Conservation (phyloP, 345 rosid genomes). For the Eucalyptus brandiana region DNA sequence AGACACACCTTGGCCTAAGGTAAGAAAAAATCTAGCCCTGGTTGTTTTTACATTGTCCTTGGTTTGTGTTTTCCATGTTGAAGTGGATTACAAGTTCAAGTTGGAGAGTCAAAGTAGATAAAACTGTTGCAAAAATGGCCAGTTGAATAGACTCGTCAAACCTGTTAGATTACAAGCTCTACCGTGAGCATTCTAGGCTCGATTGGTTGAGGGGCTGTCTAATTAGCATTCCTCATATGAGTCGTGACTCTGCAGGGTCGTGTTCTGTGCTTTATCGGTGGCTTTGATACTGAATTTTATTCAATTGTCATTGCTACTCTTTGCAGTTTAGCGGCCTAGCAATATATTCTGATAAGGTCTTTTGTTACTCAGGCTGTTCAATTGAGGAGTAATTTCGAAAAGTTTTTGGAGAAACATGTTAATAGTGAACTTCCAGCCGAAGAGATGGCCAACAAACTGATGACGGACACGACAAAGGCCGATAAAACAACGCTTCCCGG, state of each 20-base stretch:
- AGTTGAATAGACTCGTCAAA: background rate
- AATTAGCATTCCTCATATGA: background rate
- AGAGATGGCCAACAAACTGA: constrained; percentile 42
- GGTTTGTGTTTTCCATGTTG: background rate
- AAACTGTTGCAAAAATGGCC: background rate
- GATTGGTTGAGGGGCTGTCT: background rate
- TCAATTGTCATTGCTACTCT: background rate
- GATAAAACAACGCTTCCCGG: constrained; percentile 12
- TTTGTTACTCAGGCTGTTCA: background rate
- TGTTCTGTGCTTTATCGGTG: background rate
- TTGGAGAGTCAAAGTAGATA: background rate
- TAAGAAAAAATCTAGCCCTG: background rate
- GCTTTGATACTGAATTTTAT: background rate
- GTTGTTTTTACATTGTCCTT: background rate
- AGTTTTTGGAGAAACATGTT: constrained; percentile 11
- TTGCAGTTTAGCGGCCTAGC: background rate
- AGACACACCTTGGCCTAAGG: constrained; percentile 89
- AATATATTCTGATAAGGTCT: background rate
- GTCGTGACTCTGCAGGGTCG: background rate
- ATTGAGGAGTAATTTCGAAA: constrained; percentile 19
- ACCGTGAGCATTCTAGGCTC: background rate
- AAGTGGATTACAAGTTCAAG: background rate
- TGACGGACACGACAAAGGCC: constrained; percentile 50
- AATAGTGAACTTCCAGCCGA: constrained; percentile 30
- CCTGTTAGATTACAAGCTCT: background rate